Conservation (phyloP, 2,329 filamentous ascomycete species). For the Penicillium griseofulvum region DNA sequence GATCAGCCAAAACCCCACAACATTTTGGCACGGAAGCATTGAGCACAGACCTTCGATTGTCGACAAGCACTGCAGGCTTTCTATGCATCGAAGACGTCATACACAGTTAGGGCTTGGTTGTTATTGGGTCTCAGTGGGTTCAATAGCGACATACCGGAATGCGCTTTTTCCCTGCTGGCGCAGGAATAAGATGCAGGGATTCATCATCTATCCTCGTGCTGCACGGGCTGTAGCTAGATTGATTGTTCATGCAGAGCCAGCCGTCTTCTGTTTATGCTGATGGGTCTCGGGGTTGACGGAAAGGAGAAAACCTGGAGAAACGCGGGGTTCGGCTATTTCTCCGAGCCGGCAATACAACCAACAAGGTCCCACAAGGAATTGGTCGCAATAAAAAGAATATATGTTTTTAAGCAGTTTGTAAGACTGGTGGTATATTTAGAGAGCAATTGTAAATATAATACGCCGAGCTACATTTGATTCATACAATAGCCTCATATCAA, state of each 20-base stretch:
- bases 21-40: background rate
- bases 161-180: slow-evolving; percentile 34
- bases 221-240: background rate
- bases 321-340: slow-evolving; percentile 21
- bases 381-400: too few relatives aligned
- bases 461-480: too few relatives aligned
- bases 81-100: slow-evolving; percentile 16
- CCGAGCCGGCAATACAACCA: slow-evolving; percentile 12
- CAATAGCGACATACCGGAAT: slow-evolving; percentile 31
- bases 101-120: background rate
- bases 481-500: too few relatives aligned
- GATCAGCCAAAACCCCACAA: background rate
- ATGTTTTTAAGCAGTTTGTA: too few relatives aligned
- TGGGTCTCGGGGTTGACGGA: slow-evolving; percentile 2
- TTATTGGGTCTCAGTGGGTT: background rate
- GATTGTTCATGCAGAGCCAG: background rate
- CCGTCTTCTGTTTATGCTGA: background rate
- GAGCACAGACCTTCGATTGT: slow-evolving; percentile 33
- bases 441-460: too few relatives aligned
- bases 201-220: slow-evolving; percentile 21
- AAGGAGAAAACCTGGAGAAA: slow-evolving; percentile 20
- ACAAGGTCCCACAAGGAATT: too few relatives aligned
- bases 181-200: slow-evolving; percentile 19
- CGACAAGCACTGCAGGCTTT: slow-evolving; percentile 41
- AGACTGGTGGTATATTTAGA: too few relatives aligned